phyloP scores from a whole-genome alignment of 192 early-diverging fungal species.

The Coemansia sp. region DNA sequence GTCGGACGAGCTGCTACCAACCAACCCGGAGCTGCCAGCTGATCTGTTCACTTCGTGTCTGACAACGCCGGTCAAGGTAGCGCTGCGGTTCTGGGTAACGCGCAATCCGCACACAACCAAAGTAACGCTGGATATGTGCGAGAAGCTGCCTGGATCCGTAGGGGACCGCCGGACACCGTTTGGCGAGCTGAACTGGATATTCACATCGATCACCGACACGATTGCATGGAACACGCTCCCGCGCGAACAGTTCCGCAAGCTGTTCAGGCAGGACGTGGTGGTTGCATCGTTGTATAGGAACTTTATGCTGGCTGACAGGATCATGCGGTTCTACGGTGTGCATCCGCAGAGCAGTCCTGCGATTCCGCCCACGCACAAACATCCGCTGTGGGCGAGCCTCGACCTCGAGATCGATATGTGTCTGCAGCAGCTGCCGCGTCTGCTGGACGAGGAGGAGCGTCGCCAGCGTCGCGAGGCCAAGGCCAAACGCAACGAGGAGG shows the following conservation, averaged over 20 bases:
- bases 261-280: slow-evolving; percentile 93
- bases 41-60: slow-evolving; percentile 96
- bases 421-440: slow-evolving; percentile 82
- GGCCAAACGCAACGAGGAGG: slow-evolving; percentile 22
- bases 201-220: slow-evolving; percentile 96
- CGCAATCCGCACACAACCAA: slow-evolving; percentile 72
- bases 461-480: slow-evolving; percentile 31
- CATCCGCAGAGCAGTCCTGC: slow-evolving; percentile 86
- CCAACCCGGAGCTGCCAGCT: slow-evolving; percentile 91
- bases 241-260: slow-evolving; percentile 82
- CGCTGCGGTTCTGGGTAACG: slow-evolving; percentile 86
- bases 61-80: slow-evolving; percentile 94
- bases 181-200: slow-evolving; percentile 99
- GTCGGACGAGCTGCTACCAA: slow-evolving; percentile 82
- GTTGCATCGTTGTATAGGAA: slow-evolving; percentile 95
- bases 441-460: slow-evolving; percentile 57
- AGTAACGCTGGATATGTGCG: slow-evolving; percentile 70
- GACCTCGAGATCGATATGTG: slow-evolving; percentile 95
- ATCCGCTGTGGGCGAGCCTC: slow-evolving; percentile 95
- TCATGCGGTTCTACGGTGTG: slow-evolving; percentile 93
- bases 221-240: slow-evolving; percentile 96
- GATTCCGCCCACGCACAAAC: slow-evolving; percentile 88
- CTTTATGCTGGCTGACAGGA: slow-evolving; percentile 91
- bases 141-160: slow-evolving; percentile 77
- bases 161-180: slow-evolving; percentile 91